Evolutionary conservation across 2,329 filamentous ascomycete species (phyloP), one percentile per base, ranked within the genome.

Genomic region (Fusarium verticillioides): DNA sequence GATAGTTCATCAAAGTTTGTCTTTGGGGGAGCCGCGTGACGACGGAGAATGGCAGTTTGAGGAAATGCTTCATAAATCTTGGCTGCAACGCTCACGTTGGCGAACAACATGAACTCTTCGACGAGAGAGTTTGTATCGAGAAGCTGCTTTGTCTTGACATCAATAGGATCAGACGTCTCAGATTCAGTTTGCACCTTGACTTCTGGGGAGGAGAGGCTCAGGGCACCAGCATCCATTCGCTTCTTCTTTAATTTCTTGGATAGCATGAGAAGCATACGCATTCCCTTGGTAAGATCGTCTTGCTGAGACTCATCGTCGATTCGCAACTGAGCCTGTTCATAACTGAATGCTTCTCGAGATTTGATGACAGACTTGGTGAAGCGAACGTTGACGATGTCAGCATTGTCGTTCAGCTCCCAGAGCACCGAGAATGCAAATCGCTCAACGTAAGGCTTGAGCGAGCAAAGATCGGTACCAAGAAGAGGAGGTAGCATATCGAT

Each of bases 401-500:
- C 96, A 66, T 96, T 88, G 23, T 92, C 86, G 30, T 94, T 93
- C 76, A 99, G 87, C 82, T 99, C 96, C 96, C 96, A 96, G 26
- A 96, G 84, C 12, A 92, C 92, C 2, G 93, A 96, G 80, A 96
- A 96, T 34, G 94, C 94, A 79, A 91, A 96, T 15, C 94, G 93
- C 84, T 99, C 96, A n/a, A 99, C 95, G 78, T 98, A 96, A 1
- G 96, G 96, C 82, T 98, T 98, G 26, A 99, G 86, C 1, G 96
- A 99, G 84, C 96, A 99, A 3, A 99, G 87, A 79, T 99, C 95
- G 2, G 96, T 99, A 65, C 96, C 96, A 18, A 99, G 91, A 37
- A 99, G 91, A 88, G 95, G 95, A 2, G 97, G 97, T 82, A 99
- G 88, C 97, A 99, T 99, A 85, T 99, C 97, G 78, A 99, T 99